phyloP scores from a whole-genome alignment of 148 eudicot species.

The Gaultheria prostrata region DNA sequence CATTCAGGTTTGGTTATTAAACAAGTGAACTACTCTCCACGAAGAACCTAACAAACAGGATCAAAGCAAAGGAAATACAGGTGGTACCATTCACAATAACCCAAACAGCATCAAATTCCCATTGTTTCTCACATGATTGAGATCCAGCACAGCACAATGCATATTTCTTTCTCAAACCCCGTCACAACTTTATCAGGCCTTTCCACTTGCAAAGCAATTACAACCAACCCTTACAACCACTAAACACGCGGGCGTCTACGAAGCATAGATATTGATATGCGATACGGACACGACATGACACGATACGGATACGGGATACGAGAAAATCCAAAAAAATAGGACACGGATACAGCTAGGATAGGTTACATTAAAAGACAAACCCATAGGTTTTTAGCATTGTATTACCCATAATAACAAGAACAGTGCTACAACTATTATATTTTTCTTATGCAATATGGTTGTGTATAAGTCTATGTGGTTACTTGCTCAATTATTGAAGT shows the following conservation, averaged over 20 bases:
- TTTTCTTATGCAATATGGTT: too few species aligned
- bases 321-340: too few species aligned
- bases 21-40: not conserved
- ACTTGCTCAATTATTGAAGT: too few species aligned
- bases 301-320: too few species aligned
- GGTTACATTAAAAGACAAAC: too few species aligned
- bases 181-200: not conserved
- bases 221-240: constrained; percentile 2
- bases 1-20: not conserved
- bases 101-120: not conserved
- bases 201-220: not conserved
- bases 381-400: too few species aligned
- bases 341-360: too few species aligned
- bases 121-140: not conserved
- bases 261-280: too few species aligned
- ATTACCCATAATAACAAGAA: too few species aligned
- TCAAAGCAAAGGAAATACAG: not conserved
- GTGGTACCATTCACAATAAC: not conserved
- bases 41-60: not conserved
- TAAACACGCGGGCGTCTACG: not conserved
- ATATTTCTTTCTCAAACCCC: not conserved
- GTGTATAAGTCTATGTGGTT: too few species aligned
- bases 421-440: too few species aligned
- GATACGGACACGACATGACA: too few species aligned
- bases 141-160: not conserved